Evolutionary conservation across 129 eudicot species (phyloP).

Genomic region (Escallonia herrerae): DNA sequence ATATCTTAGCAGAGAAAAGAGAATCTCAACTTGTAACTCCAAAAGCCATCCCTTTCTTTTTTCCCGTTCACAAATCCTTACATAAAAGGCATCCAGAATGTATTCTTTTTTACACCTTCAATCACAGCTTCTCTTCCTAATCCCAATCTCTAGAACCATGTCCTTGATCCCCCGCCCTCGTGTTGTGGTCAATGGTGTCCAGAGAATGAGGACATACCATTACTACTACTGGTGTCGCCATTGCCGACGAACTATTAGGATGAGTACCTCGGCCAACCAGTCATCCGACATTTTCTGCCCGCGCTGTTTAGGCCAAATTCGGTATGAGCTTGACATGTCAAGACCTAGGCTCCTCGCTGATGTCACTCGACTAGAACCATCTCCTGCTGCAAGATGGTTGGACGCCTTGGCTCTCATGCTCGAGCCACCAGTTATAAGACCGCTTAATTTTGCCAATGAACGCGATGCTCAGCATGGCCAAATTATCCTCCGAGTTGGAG

Average conservation of each 20-base stretch:
- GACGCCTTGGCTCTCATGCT: constrained; percentile 45
- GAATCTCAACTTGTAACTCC: background rate
- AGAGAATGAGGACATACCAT: constrained; percentile 59
- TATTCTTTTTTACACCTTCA: background rate
- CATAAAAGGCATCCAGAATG: background rate
- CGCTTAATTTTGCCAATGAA: constrained; percentile 12
- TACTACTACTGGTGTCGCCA: constrained; percentile 75
- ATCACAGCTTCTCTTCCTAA: background rate
- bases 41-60: constrained; percentile 29
- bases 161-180: constrained; percentile 50
- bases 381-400: constrained; percentile 28
- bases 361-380: constrained; percentile 34
- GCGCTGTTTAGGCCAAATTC: constrained; percentile 44
- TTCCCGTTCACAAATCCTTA: background rate
- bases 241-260: constrained; percentile 57
- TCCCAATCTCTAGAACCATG: constrained; percentile 24
- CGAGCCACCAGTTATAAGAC: constrained; percentile 32
- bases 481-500: constrained; percentile 38
- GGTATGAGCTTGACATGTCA: constrained; percentile 53
- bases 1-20: background rate
- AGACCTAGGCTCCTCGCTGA: constrained; percentile 31
- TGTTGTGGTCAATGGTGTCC: constrained; percentile 54
- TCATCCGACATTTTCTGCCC: constrained; percentile 49
- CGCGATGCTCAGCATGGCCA: constrained; percentile 25
- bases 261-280: constrained; percentile 32